A percentile compares a stretch with the other conserved stretches of the same genome.
Evolutionary conservation across 176 grass and related monocot species (phyloP).

Genomic region (Musa beccarii): DNA sequence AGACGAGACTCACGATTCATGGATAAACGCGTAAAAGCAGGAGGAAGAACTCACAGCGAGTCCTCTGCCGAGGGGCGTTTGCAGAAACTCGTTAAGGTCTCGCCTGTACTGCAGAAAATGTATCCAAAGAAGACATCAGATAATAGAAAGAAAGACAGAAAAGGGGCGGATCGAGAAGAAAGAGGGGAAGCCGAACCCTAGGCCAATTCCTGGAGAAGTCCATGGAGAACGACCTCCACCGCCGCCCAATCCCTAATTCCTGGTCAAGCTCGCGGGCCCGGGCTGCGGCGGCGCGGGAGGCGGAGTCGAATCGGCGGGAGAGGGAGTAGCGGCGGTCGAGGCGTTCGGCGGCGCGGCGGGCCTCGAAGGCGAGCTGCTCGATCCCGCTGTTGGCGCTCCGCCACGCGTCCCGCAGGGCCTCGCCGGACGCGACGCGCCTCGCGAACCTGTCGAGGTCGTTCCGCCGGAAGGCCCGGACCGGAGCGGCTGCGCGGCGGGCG

Average conservation of each 20-base stretch:
- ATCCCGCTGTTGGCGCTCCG: conserved; percentile 65
- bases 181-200: conserved; percentile 36
- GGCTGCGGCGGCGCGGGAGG: conserved; percentile 35
- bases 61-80: conserved; percentile 60
- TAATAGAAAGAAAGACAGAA: background rate
- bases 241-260: conserved; percentile 65
- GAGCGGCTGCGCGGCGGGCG: background rate
- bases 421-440: conserved; percentile 38
- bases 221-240: conserved; percentile 71
- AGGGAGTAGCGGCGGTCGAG: conserved; percentile 52
- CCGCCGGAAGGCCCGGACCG: conserved; percentile 58
- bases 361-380: conserved; percentile 72
- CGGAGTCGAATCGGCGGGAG: conserved; percentile 45
- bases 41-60: conserved; percentile 49
- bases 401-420: conserved; percentile 53
- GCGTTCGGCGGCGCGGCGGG: conserved; percentile 41
- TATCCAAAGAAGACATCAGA: conserved; percentile 7
- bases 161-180: background rate
- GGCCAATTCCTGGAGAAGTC: conserved; percentile 94
- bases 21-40: background rate
- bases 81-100: conserved; percentile 48
- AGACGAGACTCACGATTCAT: conserved; percentile 1
- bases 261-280: conserved; percentile 61
- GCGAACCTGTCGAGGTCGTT: conserved; percentile 57
- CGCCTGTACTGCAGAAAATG: conserved; percentile 58